Conservation (phyloP, 2,329 filamentous ascomycete genomes). For the Pseudogymnoascus sp. region DNA sequence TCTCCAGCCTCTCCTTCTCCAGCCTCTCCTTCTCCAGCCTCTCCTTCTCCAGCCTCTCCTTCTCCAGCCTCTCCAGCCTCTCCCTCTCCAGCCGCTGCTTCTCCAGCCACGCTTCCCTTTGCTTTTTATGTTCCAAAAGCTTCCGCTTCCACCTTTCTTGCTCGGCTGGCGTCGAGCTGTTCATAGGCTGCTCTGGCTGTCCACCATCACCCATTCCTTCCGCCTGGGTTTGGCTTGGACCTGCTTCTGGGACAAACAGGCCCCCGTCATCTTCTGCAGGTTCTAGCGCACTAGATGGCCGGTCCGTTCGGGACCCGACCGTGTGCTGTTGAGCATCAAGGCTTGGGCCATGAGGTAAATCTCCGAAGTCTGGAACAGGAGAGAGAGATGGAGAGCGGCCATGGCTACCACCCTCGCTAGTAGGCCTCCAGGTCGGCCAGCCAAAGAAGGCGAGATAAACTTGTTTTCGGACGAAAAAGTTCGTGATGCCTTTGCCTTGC, state of each 20-base stretch:
- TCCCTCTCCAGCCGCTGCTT: no score
- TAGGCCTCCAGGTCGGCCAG: background rate
- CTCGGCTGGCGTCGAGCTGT: background rate
- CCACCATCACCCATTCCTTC: background rate
- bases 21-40: conserved; percentile 41
- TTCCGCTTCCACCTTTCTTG: background rate
- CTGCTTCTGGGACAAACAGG: background rate
- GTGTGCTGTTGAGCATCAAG: background rate
- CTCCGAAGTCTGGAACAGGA: background rate
- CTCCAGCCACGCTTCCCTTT: background rate
- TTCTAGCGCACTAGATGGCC: background rate
- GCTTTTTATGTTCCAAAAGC: background rate
- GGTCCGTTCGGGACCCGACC: background rate
- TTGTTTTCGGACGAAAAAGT: conserved; percentile 14
- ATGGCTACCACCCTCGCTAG: background rate
- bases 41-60: conserved; percentile 7
- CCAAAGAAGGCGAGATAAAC: conserved; percentile 16
- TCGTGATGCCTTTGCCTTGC: conserved; percentile 11
- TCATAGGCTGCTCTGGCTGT: background rate
- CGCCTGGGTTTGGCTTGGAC: background rate
- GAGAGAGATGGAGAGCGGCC: background rate
- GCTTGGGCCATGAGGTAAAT: background rate
- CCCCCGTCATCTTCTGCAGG: background rate
- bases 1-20: background rate
- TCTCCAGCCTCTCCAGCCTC: no score